A percentile compares a stretch with the other conserved stretches of the same genome.
Conservation (phyloP, 495 filamentous ascomycete genomes). For the Staphylotrichum longicolle region DNA sequence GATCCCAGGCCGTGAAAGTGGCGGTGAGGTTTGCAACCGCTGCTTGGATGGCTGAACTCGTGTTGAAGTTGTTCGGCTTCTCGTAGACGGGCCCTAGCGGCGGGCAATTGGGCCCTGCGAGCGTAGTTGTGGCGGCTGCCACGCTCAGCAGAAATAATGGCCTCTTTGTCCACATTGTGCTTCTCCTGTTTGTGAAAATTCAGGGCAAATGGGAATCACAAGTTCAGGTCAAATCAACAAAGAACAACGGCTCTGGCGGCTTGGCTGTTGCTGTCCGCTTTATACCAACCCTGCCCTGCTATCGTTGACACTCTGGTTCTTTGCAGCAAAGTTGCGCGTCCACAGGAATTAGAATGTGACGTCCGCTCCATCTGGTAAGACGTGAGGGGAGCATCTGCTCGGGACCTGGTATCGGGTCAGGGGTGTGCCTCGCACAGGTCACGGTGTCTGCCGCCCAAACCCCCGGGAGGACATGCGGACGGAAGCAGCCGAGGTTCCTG, state of each 20-base stretch:
- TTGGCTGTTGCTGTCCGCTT: not conserved
- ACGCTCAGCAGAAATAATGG: conserved; percentile 9
- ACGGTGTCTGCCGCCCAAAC: not conserved
- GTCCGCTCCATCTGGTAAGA: not conserved
- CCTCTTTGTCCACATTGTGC: conserved; percentile 9
- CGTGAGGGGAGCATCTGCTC: not conserved
- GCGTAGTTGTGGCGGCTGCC: conserved; percentile 6
- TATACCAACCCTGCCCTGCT: not conserved
- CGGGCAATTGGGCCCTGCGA: conserved; percentile 45
- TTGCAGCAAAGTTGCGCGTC: not conserved
- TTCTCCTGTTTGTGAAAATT: not conserved
- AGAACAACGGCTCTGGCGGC: not conserved
- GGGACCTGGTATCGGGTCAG: conserved; percentile 6
- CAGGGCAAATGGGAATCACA: not conserved
- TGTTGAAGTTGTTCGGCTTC: conserved; percentile 40
- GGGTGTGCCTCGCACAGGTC: not conserved
- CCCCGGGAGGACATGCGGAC: conserved; percentile 1
- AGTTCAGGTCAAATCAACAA: not conserved
- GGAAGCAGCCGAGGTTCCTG: not conserved
- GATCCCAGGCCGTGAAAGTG: conserved; percentile 33
- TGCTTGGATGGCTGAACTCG: conserved; percentile 33
- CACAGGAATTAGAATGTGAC: not conserved
- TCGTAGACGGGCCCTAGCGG: conserved; percentile 51
- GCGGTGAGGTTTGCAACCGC: conserved; percentile 42
- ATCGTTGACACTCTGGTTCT: too few relatives aligned